A percentile compares a stretch with the other conserved stretches of the same genome.
These are phyloP conservation scores for Chytriomyces confervae DNA, from an alignment of 192 early-diverging fungal species.

Conservation along the genomic window DNA sequence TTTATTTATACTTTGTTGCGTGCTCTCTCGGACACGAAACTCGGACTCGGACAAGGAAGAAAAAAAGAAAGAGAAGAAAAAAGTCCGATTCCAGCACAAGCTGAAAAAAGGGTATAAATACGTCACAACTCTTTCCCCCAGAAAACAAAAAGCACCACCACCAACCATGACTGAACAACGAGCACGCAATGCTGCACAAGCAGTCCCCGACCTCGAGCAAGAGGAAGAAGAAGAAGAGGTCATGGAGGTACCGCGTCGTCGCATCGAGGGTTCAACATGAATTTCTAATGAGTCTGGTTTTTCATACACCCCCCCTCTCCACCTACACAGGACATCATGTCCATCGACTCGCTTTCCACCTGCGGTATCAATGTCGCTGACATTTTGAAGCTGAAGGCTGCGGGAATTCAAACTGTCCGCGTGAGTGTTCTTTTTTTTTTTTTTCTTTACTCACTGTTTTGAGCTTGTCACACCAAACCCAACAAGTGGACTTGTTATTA, in stretches of 20 bases:
- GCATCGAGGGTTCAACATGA: background rate
- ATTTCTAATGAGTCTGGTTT: background rate
- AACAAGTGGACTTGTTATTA: background rate
- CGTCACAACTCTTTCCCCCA: background rate
- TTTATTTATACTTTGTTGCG: no score
- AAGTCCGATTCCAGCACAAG: no score
- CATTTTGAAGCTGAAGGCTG: constrained; percentile 78
- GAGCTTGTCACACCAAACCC: background rate
- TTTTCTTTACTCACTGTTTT: background rate
- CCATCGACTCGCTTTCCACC: constrained; percentile 56
- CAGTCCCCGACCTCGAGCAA: background rate
- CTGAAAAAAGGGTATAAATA: background rate
- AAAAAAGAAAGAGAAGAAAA: no score
- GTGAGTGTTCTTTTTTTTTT: constrained; percentile 45
- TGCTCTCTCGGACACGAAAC: no score
- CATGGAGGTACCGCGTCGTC: background rate
- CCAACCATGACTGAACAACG: constrained; percentile 14
- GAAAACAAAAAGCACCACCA: background rate
- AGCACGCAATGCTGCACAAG: background rate
- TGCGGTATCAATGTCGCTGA: constrained; percentile 78
- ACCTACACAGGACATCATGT: constrained; percentile 34
- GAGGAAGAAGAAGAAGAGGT: constrained; percentile 27
- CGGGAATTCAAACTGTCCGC: constrained; percentile 76
- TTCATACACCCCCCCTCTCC: background rate
- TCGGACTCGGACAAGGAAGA: no score